Evolutionary conservation across 225 moss, liverwort and hornwort species (phyloP).

Genomic region (Thuidium tamariscinum): DNA sequence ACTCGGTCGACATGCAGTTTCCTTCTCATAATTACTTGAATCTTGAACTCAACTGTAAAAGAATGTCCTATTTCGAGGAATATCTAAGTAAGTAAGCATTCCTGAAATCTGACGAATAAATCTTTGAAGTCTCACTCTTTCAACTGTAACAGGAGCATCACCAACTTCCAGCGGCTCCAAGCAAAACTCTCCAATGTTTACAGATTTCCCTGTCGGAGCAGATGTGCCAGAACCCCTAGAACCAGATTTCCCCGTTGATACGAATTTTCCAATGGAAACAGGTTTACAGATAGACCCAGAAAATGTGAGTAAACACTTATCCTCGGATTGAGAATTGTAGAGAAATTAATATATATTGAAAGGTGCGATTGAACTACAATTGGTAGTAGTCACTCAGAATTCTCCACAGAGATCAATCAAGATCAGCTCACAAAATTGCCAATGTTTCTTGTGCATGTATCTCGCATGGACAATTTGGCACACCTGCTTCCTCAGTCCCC

Average conservation of each 20-base stretch:
- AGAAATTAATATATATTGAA: background rate
- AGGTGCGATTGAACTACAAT: background rate
- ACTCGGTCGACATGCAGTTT: background rate
- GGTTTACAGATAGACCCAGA: background rate
- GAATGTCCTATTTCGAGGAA: background rate
- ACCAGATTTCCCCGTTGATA: background rate
- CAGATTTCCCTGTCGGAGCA: background rate
- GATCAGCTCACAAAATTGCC: background rate
- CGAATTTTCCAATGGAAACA: background rate
- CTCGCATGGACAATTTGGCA: background rate
- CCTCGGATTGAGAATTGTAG: background rate
- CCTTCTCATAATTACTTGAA: background rate
- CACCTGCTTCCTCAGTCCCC: constrained; percentile 15
- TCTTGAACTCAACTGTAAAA: background rate
- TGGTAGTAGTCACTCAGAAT: background rate
- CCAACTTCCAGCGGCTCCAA: constrained; percentile 19
- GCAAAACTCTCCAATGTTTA: constrained; percentile 15
- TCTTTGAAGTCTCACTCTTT: background rate
- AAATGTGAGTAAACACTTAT: constrained; percentile 8
- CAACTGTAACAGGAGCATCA: background rate
- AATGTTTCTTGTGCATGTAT: background rate
- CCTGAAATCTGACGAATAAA: background rate
- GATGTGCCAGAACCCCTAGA: background rate
- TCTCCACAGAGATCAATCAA: background rate
- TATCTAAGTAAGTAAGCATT: background rate